These are phyloP conservation scores for Trametes cubensis DNA, from an alignment of 768 basidiomycete genomes.

Conservation along the genomic window DNA sequence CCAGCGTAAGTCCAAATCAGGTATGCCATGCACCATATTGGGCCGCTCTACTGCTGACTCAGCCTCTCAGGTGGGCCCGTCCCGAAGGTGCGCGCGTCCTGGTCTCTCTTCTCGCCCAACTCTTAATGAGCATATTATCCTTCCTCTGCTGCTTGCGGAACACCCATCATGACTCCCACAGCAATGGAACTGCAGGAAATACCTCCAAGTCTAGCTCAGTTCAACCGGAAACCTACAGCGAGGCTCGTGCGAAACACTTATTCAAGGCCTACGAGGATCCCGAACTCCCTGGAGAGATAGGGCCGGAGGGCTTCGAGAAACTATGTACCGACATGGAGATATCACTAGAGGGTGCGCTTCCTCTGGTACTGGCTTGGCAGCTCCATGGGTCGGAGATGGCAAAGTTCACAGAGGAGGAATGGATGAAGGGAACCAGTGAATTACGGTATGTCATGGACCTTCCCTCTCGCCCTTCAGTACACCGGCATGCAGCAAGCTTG, in stretches of 20 bases:
- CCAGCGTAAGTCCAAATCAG: conserved; percentile 17
- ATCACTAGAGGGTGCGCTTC: conserved; percentile 70
- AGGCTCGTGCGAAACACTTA: conserved; percentile 52
- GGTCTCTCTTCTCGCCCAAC: background rate
- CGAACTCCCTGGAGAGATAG: conserved; percentile 61
- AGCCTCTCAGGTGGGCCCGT: conserved; percentile 10
- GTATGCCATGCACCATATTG: conserved; percentile 16
- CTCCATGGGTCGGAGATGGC: conserved; percentile 71
- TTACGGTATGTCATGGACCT: conserved; percentile 40
- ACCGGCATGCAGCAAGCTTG: background rate
- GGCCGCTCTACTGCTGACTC: conserved; percentile 13
- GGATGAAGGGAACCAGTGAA: conserved; percentile 58
- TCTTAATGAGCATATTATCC: conserved; percentile 61
- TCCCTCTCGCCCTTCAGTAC: background rate
- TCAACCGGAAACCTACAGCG: conserved; percentile 46
- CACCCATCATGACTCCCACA: conserved; percentile 52
- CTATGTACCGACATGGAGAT: conserved; percentile 73
- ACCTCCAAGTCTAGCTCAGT: conserved; percentile 21
- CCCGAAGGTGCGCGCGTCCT: conserved; percentile 8
- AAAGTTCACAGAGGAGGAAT: conserved; percentile 68
- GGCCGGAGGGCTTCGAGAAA: conserved; percentile 70
- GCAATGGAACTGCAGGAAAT: conserved; percentile 19
- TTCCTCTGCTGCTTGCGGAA: conserved; percentile 66
- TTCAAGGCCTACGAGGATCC: conserved; percentile 61
- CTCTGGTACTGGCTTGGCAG: conserved; percentile 79